Evolutionary conservation across 192 early-diverging fungal genomes (phyloP), one percentile per base, ranked within the genome.

Genomic region (Linnemannia hyalina): DNA sequence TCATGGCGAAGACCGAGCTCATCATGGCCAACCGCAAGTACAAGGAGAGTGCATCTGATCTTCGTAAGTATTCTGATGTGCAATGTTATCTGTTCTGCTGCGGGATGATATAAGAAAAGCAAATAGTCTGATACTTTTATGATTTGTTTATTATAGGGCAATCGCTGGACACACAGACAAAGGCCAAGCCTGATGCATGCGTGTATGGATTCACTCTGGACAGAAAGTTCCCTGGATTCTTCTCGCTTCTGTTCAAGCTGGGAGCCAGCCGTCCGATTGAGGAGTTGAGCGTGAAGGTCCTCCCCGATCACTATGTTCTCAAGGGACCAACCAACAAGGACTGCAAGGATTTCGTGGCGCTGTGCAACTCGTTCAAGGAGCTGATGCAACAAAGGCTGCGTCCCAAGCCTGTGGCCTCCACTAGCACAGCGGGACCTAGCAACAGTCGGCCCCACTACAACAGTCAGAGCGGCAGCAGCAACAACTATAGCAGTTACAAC

Each of bases 131-230:
- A 63, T 84, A 41, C 23, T 87, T 81, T 86, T 82, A 18, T 5
- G 20, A 41, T 70, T 16, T 52, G 13, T 20, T 6, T 1, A 13
- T 32, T 84, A 82, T 90, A 92, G 88, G 88, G 78, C 46, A 90
- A 82, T 76, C 84, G 88, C 54, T 90, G 76, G 75, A 90, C 46
- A 74, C 89, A 72, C 73, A 88, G 78, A 87, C 93, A 77, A 84
- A 87, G 80, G 68, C 91, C 74, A 88, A 92, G 91, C 89, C 96
- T 79, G 75, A 92, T 89, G 60, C 92, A 91, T 95, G 97, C 38
- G 92, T 93, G 1, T 99, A 99, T 89, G 97, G 95, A 54, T 94
- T 98, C 57, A 93, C 95, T 54, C 82, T 94, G 49, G 91, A 90
- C 70, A 86, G 92, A 35, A 84, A 93, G 44, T 90, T 90, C 72